A percentile compares a stretch with the other conserved stretches of the same genome.
phyloP scores from a whole-genome alignment of 257 asterid species.

The Solanum paucissectum region DNA sequence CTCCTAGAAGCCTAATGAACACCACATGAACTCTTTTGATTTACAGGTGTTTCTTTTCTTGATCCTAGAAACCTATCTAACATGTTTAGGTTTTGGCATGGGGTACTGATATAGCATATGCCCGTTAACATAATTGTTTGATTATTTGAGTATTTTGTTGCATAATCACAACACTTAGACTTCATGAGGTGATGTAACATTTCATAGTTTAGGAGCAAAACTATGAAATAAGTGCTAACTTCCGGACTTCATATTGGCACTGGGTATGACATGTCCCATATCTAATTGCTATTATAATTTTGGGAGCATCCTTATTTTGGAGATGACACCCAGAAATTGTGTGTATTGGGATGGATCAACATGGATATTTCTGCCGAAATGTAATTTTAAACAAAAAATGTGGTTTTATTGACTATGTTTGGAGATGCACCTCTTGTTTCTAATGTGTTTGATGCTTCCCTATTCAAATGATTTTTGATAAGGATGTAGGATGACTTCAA shows the following conservation, averaged over 20 bases:
- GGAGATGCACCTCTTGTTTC: not conserved
- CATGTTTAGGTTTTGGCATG: not conserved
- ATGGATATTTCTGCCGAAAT: not conserved
- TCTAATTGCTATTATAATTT: not conserved
- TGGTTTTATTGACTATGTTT: not conserved
- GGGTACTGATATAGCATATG: not conserved
- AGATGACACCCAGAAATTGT: not conserved
- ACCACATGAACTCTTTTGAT: slow-evolving; percentile 67
- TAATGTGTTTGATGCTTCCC: not conserved
- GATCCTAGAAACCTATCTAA: not conserved
- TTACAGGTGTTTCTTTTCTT: slow-evolving; percentile 45
- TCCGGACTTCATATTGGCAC: not conserved
- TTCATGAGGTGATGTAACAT: not conserved
- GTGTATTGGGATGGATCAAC: not conserved
- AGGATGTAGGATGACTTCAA: not conserved
- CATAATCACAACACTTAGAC: not conserved
- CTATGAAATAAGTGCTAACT: not conserved
- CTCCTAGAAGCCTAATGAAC: slow-evolving; percentile 22
- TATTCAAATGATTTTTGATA: not conserved
- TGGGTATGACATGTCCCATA: not conserved
- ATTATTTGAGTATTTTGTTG: not conserved
- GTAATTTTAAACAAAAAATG: not conserved
- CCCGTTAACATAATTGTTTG: not conserved
- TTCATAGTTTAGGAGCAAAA: not conserved
- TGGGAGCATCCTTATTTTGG: not conserved